These are phyloP conservation scores for Boletellus sp. DNA, from an alignment of 1,284 basidiomycete genomes.

Conservation along the genomic window DNA sequence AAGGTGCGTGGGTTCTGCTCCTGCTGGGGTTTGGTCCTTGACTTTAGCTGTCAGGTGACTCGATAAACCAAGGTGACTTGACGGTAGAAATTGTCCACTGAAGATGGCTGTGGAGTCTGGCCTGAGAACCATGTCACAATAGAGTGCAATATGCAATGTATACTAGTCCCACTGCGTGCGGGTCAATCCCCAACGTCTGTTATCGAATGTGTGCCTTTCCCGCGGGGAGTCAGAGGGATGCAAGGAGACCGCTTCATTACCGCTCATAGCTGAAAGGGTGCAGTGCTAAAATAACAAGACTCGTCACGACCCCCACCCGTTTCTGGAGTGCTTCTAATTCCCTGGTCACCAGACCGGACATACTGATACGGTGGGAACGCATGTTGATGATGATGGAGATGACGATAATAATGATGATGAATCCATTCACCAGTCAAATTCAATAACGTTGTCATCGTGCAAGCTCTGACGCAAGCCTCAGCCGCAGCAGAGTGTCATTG, in stretches of 20 bases:
- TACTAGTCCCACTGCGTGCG: constrained; percentile 12
- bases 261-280: constrained; percentile 10
- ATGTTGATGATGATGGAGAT: not conserved
- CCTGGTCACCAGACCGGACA: constrained; percentile 3
- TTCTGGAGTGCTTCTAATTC: constrained; percentile 3
- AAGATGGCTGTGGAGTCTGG: constrained; percentile 13
- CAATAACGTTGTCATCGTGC: constrained; percentile 18
- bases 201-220: constrained; percentile 1
- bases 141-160: constrained; percentile 21
- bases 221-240: not conserved
- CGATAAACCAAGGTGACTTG: constrained; percentile 85
- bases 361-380: constrained; percentile 24
- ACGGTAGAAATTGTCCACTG: constrained; percentile 81
- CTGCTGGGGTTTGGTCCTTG: not conserved
- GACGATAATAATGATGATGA: constrained; percentile 4
- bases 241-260: constrained; percentile 17
- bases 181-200: constrained; percentile 4
- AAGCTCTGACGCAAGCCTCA: constrained; percentile 31
- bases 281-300: constrained; percentile 10
- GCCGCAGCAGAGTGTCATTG: constrained; percentile 37
- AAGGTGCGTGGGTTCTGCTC: constrained; percentile 48
- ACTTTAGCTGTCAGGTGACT: constrained; percentile 58
- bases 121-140: constrained; percentile 11
- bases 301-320: constrained; percentile 7
- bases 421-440: constrained; percentile 23